Evolutionary conservation across 2,329 filamentous ascomycete genomes (phyloP).

Genomic region (Cladosporium sp.): DNA sequence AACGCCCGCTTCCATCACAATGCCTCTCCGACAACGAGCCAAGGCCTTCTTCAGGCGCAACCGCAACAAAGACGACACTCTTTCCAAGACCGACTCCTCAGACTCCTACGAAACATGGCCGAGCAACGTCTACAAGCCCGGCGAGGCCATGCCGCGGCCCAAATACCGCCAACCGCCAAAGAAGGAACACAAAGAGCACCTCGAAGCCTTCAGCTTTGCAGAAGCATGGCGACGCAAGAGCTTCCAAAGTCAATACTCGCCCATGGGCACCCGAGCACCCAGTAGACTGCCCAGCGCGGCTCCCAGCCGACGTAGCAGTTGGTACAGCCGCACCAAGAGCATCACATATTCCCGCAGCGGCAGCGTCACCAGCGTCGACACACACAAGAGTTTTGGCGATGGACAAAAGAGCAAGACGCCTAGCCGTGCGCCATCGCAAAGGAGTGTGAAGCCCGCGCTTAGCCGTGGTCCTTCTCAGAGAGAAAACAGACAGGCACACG

Average conservation of each 20-base stretch:
- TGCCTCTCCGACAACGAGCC: constrained; percentile 45
- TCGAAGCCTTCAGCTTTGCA: constrained; percentile 45
- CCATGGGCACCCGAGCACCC: constrained; percentile 45
- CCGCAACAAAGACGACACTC: constrained; percentile 18
- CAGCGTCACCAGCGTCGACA: constrained; percentile 10
- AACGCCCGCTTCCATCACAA: constrained; percentile 22
- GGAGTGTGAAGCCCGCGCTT: background rate
- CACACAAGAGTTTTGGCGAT: constrained; percentile 4
- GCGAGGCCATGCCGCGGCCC: constrained; percentile 47
- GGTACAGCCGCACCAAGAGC: constrained; percentile 19
- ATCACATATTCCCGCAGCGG: constrained; percentile 6
- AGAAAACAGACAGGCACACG: constrained; percentile 3
- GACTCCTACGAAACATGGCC: constrained; percentile 32
- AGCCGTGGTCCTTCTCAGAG: constrained; percentile 1
- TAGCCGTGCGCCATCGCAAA: constrained; percentile 1
- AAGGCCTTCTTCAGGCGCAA: constrained; percentile 39
- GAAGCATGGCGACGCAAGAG: constrained; percentile 44
- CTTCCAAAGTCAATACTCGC: constrained; percentile 42
- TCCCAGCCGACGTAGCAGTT: constrained; percentile 24
- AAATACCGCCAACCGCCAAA: constrained; percentile 47
- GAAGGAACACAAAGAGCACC: constrained; percentile 46
- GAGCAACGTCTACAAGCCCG: constrained; percentile 46
- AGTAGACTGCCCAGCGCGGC: constrained; percentile 22
- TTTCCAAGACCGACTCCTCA: constrained; percentile 24
- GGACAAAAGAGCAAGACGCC: background rate